These are phyloP conservation scores for Alternaria brassicae DNA, from an alignment of 2,329 filamentous ascomycete genomes.

Conservation along the genomic window DNA sequence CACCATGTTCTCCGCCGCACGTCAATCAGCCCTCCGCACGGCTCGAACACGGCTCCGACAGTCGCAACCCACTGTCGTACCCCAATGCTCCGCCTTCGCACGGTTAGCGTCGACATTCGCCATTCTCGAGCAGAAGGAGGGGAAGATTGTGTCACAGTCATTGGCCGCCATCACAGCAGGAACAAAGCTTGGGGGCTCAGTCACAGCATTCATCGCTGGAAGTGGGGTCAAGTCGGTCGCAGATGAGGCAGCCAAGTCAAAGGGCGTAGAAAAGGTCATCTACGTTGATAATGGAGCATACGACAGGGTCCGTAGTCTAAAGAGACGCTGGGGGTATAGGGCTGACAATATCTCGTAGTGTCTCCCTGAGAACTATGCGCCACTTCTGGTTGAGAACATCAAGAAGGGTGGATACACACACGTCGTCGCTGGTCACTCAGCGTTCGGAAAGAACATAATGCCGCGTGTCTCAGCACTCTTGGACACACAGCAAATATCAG, in stretches of 20 bases:
- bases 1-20: slow-evolving; percentile 48
- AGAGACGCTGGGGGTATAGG: not conserved
- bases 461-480: slow-evolving; percentile 90
- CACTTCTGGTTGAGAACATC: slow-evolving; percentile 92
- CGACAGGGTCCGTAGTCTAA: slow-evolving; percentile 71
- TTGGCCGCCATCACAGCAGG: slow-evolving; percentile 86
- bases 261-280: slow-evolving; percentile 90
- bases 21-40: slow-evolving; percentile 46
- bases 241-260: slow-evolving; percentile 84
- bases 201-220: slow-evolving; percentile 89
- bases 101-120: slow-evolving; percentile 87
- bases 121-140: slow-evolving; percentile 89
- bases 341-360: slow-evolving; percentile 58
- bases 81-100: slow-evolving; percentile 64
- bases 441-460: slow-evolving; percentile 94
- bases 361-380: slow-evolving; percentile 92
- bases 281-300: slow-evolving; percentile 88
- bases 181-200: slow-evolving; percentile 80
- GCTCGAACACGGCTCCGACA: slow-evolving; percentile 55
- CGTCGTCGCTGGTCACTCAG: slow-evolving; percentile 86
- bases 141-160: slow-evolving; percentile 82
- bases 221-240: slow-evolving; percentile 76
- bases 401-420: slow-evolving; percentile 95
- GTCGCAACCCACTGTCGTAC: slow-evolving; percentile 41
- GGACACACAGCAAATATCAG: slow-evolving; percentile 91